Evolutionary conservation across 805 yeast species (phyloP).

Genomic region (Saturnispora sekii): DNA sequence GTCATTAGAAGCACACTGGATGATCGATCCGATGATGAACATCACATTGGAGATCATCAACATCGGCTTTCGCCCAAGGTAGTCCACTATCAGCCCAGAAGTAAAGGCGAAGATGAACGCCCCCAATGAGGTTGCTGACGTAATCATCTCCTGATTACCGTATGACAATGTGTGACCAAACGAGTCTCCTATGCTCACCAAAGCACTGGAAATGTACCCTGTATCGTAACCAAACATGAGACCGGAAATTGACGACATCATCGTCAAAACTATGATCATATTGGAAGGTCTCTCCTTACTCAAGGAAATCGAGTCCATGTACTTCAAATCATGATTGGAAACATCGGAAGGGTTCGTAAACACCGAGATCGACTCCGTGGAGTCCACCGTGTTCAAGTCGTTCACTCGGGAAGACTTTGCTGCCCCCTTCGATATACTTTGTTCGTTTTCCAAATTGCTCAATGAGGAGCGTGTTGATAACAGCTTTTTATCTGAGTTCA

Average conservation of each 20-base stretch:
- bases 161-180: slow-evolving; percentile 51
- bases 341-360: too few relatives aligned
- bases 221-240: slow-evolving; percentile 97
- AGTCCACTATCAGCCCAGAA: slow-evolving; percentile 79
- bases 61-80: slow-evolving; percentile 76
- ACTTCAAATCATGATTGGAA: too few relatives aligned
- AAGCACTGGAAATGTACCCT: slow-evolving; percentile 90
- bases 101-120: slow-evolving; percentile 71
- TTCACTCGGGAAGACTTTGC: too few relatives aligned
- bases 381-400: too few relatives aligned
- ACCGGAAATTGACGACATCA: slow-evolving; percentile 83
- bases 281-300: slow-evolving; percentile 46
- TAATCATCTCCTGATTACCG: slow-evolving; percentile 82
- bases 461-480: too few relatives aligned
- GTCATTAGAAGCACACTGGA: slow-evolving; percentile 72
- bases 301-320: slow-evolving; percentile 21
- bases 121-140: slow-evolving; percentile 91
- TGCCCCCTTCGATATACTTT: too few relatives aligned
- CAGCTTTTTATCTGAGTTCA: too few relatives aligned
- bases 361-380: too few relatives aligned
- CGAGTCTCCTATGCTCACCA: slow-evolving; percentile 77
- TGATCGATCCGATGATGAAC: slow-evolving; percentile 74
- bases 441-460: too few relatives aligned
- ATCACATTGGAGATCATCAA: slow-evolving; percentile 73
- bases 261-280: slow-evolving; percentile 58